Evolutionary conservation across 2,329 filamentous ascomycete genomes (phyloP), one percentile per base, ranked within the genome.

Genomic region (Hypoxylon sp.): DNA sequence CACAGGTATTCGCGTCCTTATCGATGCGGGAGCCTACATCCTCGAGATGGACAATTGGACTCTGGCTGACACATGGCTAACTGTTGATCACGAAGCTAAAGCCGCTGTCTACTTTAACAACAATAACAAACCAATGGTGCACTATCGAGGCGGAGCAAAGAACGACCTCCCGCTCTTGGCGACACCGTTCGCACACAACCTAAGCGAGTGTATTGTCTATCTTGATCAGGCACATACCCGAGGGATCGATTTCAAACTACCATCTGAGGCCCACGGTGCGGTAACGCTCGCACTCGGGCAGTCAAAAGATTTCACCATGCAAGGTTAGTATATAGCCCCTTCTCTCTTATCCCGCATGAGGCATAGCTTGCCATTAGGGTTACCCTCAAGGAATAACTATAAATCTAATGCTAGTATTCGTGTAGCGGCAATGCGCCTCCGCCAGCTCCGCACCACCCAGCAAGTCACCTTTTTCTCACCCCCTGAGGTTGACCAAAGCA

Each of bases 11-110:
- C 79, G 81, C 0, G 80, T 91, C 0, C 79, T 92, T 0, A 88
- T 92, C 0, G 89, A 91, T 72, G 87, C 88, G 0, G 90, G 90
- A 0, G 89, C 90, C 0, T 85, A 88, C 19, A 86, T 91, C n/a
- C 75, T 91, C 0, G 89, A 91, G 71, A 86, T 89, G 80, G 80
- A 84, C 66, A 91, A 89, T 68, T 50, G 74, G 0, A 75, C 75
- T 0, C 77, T 90, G 0, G 87, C 81, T 0, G 76, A 77, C 5
- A 75, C 76, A 1, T 90, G 88, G 88, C 73, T 90, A 0, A 68
- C 75, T 0, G 74, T 81, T 0, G 84, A 88, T 36, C 3, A n/a
- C 0, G 13, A 76, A 0, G 82, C 83, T 0, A 76, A 79, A 0
- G 87, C 84, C 0, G 88, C 85, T 0, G 77, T 90, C 0, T 90